Evolutionary conservation across 441 rosid species (phyloP).

Genomic region (Euphorbia schlechtendalii): DNA sequence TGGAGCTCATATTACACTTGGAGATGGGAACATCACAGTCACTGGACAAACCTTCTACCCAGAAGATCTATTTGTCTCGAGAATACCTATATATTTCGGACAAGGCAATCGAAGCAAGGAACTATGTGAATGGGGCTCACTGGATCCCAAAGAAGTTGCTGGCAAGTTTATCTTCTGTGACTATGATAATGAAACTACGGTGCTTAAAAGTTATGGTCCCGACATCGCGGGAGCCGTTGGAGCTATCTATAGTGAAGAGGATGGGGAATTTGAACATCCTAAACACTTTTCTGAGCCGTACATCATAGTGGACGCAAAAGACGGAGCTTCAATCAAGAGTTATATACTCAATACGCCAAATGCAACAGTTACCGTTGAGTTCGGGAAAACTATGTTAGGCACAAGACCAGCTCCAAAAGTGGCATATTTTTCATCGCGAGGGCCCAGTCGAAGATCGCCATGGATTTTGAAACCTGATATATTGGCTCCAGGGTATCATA

Average conservation of each 20-base stretch:
- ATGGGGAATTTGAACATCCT: conserved; percentile 17
- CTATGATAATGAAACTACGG: conserved; percentile 14
- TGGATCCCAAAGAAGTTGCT: conserved; percentile 31
- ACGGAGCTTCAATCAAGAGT: conserved; percentile 34
- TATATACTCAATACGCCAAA: conserved; percentile 21
- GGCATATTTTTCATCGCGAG: conserved; percentile 31
- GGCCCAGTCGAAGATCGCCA: conserved; percentile 31
- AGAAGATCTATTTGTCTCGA: conserved; percentile 27
- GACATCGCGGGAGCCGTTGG: conserved; percentile 29
- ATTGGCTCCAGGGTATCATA: conserved; percentile 33
- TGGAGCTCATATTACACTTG: conserved; percentile 48
- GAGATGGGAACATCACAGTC: conserved; percentile 37
- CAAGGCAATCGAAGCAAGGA: conserved; percentile 40
- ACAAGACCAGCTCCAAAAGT: conserved; percentile 35
- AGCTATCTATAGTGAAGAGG: conserved; percentile 26
- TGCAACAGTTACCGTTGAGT: conserved; percentile 31
- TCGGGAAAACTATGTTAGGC: conserved; percentile 27
- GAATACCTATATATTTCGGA: conserved; percentile 37
- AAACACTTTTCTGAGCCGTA: conserved; percentile 26
- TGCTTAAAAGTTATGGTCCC: conserved; percentile 8
- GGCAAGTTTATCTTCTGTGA: conserved; percentile 48
- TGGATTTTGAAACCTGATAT: conserved; percentile 46
- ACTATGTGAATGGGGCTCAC: conserved; percentile 24
- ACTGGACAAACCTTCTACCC: conserved; percentile 40
- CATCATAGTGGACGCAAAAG: conserved; percentile 18